Evolutionary conservation across 2,329 filamentous ascomycete genomes (phyloP).

Genomic region (Alternaria sp.): DNA sequence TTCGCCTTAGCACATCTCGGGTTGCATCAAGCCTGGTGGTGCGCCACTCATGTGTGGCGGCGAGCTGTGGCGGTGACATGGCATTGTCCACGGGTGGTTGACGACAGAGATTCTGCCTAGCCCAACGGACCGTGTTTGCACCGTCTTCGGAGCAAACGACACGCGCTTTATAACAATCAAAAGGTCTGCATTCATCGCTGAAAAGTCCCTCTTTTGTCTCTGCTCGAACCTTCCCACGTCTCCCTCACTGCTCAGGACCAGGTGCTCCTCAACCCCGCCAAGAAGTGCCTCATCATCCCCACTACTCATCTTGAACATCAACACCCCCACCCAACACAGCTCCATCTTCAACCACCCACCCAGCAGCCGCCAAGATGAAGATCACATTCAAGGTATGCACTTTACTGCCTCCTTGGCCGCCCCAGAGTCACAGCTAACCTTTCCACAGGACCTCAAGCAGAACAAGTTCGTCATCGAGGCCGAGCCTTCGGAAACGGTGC

Average conservation of each 20-base stretch:
- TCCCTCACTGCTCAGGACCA: conserved; percentile 8
- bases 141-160: conserved; percentile 31
- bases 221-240: conserved; percentile 7
- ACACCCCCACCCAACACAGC: conserved; percentile 40
- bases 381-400: conserved; percentile 72
- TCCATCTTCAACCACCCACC: conserved; percentile 29
- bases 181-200: background rate
- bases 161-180: background rate
- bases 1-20: conserved; percentile 1
- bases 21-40: background rate
- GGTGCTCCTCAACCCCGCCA: conserved; percentile 16
- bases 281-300: conserved; percentile 21
- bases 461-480: conserved; percentile 97
- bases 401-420: conserved; percentile 22
- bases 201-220: background rate
- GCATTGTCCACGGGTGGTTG: background rate
- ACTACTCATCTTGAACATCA: conserved; percentile 27
- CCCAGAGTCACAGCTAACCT: conserved; percentile 31
- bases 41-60: conserved; percentile 12
- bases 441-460: conserved; percentile 88
- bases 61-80: conserved; percentile 3
- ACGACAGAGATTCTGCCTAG: conserved; percentile 15
- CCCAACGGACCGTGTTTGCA: conserved; percentile 24
- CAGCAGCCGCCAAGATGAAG: conserved; percentile 63
- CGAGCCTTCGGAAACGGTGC: conserved; percentile 89